Conservation (phyloP, 2,329 filamentous ascomycete genomes). For the Pseudogymnoascus sp. region DNA sequence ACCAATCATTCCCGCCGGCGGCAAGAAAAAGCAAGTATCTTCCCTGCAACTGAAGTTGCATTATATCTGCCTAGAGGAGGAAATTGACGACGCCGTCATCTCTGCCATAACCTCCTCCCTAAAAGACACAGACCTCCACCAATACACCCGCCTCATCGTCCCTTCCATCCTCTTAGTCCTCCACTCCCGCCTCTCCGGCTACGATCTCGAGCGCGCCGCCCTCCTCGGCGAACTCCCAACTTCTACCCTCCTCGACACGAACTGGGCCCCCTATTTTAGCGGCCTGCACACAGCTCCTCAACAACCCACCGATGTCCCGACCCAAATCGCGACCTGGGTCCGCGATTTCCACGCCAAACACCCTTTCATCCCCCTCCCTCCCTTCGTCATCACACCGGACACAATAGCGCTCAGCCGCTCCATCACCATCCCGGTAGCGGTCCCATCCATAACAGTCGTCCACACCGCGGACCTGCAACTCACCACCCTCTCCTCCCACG, state of each 20-base stretch:
- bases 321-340: slow-evolving; percentile 21
- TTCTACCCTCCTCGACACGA: slow-evolving; percentile 36
- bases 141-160: slow-evolving; percentile 42
- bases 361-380: slow-evolving; percentile 20
- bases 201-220: slow-evolving; percentile 51
- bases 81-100: slow-evolving; percentile 51
- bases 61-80: slow-evolving; percentile 70
- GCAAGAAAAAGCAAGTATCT: slow-evolving; percentile 30
- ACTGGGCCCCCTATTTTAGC: slow-evolving; percentile 44
- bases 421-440: slow-evolving; percentile 83
- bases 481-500: background rate
- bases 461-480: slow-evolving; percentile 68
- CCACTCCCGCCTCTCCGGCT: slow-evolving; percentile 36
- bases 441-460: slow-evolving; percentile 75
- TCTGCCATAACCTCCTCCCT: slow-evolving; percentile 37
- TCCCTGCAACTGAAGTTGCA: slow-evolving; percentile 60
- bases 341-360: slow-evolving; percentile 20
- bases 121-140: slow-evolving; percentile 34
- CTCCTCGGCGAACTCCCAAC: slow-evolving; percentile 48
- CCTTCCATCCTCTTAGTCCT: slow-evolving; percentile 40
- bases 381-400: slow-evolving; percentile 19
- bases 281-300: slow-evolving; percentile 32
- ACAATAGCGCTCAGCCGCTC: slow-evolving; percentile 43
- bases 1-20: slow-evolving; percentile 25
- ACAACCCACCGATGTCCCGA: slow-evolving; percentile 20